Evolutionary conservation across 2,329 filamentous ascomycete species (phyloP), one percentile per base, ranked within the genome.

Genomic region (Clarireedia sp.): DNA sequence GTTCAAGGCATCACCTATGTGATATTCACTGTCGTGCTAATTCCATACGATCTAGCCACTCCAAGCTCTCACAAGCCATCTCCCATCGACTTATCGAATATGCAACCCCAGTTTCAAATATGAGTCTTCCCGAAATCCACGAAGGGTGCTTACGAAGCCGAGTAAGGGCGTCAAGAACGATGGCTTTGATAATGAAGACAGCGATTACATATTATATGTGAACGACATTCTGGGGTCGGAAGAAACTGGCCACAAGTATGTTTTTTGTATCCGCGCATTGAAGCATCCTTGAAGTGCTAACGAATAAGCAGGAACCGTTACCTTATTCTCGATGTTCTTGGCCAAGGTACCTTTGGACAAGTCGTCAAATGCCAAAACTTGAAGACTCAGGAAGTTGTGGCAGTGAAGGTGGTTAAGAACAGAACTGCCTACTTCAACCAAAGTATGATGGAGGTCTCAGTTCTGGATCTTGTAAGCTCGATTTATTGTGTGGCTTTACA

Each of bases 371-470:
- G 94, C 69, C 94, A 99, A 71, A 99, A 99, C 66, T 74, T 99
- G 65, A 96, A 96, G 74, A 97, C 94, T 0, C 91, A 96, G 70
- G 94, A 99, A 73, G 94, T 99, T 40, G 94, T 99, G 45, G 94
- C 94, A 3, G 94, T 99, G 63, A 99, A 99, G 74, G 94, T 99
- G 54, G 94, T 99, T 75, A 99, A 99, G 75, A 99, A 99, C 72
- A 86, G 92, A 66, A 99, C 94, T 1, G 94, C 94, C 38, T 99
- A 99, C 72, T 99, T 99, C 76, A 99, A 99, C 69, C 94, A 99
- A 72, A 97, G 94, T 72, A 99, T 99, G 94, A 99, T 99, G 94
- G 94, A 99, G 70, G 94, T 99, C 33, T 99, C 94, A 1, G 94
- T 99, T 23, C 78, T 99, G 56, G 94, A 99, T 72, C 70, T 99